Evolutionary conservation across 1,139 yeast genomes (phyloP).

Genomic region (Saccharomyces pastorianus): DNA sequence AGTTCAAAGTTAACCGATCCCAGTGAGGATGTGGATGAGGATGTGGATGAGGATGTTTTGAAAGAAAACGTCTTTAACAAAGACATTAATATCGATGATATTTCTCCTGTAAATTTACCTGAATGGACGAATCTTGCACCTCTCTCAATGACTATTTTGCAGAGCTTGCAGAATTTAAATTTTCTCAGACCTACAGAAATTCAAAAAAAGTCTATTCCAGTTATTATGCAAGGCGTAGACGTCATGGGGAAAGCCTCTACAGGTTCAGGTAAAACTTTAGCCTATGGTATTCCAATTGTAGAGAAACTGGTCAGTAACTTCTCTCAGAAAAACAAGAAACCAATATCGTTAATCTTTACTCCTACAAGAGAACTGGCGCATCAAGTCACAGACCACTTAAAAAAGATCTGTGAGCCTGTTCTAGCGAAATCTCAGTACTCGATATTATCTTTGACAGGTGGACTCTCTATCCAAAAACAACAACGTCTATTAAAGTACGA

Average conservation of each 20-base stretch:
- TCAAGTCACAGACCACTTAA: constrained; percentile 79
- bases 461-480: constrained; percentile 88
- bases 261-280: constrained; percentile 95
- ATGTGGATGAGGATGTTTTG: constrained; percentile 14
- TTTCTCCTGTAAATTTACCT: constrained; percentile 41
- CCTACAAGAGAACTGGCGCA: constrained; percentile 97
- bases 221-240: constrained; percentile 64
- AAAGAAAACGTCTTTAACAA: constrained; percentile 22
- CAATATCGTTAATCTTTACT: constrained; percentile 76
- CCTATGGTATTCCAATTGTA: constrained; percentile 89
- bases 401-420: constrained; percentile 35
- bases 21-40: constrained; percentile 11
- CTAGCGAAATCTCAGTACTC: constrained; percentile 54
- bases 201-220: constrained; percentile 70
- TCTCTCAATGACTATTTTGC: constrained; percentile 47
- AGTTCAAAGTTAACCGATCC: constrained; percentile 13
- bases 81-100: constrained; percentile 23
- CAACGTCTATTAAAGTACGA: constrained; percentile 58
- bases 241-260: constrained; percentile 95
- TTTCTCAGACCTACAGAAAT: constrained; percentile 75
- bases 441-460: constrained; percentile 85
- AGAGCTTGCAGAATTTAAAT: constrained; percentile 51
- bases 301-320: constrained; percentile 44
- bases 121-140: constrained; percentile 42
- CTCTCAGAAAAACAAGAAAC: constrained; percentile 30